These are phyloP conservation scores for Miscanthus sacchariflorus DNA, from an alignment of 202 grass and related monocot species.

Conservation along the genomic window DNA sequence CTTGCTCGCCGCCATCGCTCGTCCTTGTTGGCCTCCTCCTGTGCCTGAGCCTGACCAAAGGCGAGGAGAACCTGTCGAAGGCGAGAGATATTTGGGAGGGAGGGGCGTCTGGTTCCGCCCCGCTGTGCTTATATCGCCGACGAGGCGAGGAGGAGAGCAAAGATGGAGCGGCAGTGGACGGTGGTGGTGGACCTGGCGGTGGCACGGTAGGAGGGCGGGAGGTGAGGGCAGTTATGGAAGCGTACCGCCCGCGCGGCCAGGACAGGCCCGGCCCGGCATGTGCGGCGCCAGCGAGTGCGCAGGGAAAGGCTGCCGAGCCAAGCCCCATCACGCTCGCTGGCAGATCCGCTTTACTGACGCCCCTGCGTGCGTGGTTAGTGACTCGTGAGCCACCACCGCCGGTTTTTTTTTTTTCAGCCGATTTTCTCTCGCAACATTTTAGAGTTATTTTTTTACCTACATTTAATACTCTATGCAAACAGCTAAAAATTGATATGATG, in stretches of 20 bases:
- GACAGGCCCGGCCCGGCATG: background rate
- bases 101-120: background rate
- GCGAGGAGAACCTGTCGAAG: background rate
- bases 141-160: background rate
- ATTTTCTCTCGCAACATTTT: no score
- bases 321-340: background rate
- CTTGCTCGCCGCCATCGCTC: background rate
- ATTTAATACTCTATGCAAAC: no score
- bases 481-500: no score
- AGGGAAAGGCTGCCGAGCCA: background rate
- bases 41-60: background rate
- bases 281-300: conserved; percentile 28
- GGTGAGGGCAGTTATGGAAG: conserved; percentile 32
- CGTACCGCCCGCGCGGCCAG: background rate
- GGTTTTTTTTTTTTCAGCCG: no score
- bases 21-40: background rate
- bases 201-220: background rate
- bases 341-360: conserved; percentile 6
- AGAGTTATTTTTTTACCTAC: no score
- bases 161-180: background rate
- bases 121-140: background rate
- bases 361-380: background rate
- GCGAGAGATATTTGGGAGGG: conserved; percentile 4
- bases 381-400: background rate
- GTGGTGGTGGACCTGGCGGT: background rate